These are phyloP conservation scores for Ceratobasidium sp. DNA, from an alignment of 1,284 basidiomycete genomes.

Conservation along the genomic window DNA sequence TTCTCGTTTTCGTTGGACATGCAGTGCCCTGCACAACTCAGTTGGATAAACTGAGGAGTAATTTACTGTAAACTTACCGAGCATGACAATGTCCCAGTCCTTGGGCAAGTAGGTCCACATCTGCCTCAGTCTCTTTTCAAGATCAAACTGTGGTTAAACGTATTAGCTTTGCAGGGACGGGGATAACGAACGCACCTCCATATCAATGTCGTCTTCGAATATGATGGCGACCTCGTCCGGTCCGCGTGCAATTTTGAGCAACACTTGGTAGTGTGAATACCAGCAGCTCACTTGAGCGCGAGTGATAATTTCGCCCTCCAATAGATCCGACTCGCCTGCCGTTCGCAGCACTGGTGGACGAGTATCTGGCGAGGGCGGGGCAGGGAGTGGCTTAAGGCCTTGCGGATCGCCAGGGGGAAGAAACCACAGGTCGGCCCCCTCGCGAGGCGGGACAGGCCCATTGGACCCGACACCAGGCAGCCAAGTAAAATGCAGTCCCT, in stretches of 20 bases:
- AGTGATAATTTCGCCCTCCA: conserved; percentile 51
- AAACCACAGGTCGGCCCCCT: conserved; percentile 31
- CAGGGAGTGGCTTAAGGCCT: conserved; percentile 18
- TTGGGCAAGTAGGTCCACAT: conserved; percentile 65
- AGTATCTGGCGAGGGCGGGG: conserved; percentile 30
- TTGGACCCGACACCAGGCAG: conserved; percentile 23
- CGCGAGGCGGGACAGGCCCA: conserved; percentile 11
- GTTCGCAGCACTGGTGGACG: conserved; percentile 35
- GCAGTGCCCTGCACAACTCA: conserved; percentile 41
- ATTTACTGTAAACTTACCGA: conserved; percentile 57
- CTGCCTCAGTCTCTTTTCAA: conserved; percentile 56
- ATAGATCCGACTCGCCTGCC: conserved; percentile 19
- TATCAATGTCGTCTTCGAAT: conserved; percentile 79
- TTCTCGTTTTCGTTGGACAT: conserved; percentile 39
- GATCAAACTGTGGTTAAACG: conserved; percentile 65
- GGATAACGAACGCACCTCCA: conserved; percentile 24
- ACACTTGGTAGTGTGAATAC: conserved; percentile 70
- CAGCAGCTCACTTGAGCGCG: conserved; percentile 71
- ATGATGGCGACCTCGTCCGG: conserved; percentile 57
- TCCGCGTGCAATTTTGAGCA: conserved; percentile 50
- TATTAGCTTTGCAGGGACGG: neutral
- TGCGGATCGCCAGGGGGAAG: neutral
- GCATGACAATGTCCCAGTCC: conserved; percentile 77
- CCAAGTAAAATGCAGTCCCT: conserved; percentile 29
- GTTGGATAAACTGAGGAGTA: neutral